Base-by-base conservation (phyloP, 2,329 filamentous ascomycete species). In the Ascosphaera aggregata region DNA sequence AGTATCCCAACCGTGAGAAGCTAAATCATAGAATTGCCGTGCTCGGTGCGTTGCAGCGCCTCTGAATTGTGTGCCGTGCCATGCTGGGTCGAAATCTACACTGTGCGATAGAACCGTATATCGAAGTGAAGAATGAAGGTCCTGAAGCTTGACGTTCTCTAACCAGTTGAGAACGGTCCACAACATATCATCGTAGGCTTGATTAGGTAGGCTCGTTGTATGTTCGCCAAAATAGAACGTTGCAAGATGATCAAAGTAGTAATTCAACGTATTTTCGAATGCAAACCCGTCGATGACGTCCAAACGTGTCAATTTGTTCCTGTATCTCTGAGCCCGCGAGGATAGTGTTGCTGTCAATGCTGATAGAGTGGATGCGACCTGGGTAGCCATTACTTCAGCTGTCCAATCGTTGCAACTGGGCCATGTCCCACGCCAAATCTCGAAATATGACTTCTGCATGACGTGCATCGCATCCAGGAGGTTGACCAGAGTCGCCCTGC, bases 151-250 rank as follows among this genome's bases (percentile, higher is more conserved):
- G 44, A 84, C 69, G 37, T 71, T 71, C 52, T 93, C 81, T 39
- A 94, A 61, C 85, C 86, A 94, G 44, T 78, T 81, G 30, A 95
- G 65, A 2, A 91, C 82, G 1, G 94, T 82, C 86, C 86, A 95
- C 2, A 93, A 68, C 61, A 93, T 92, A 54, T 95, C 86, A 51
- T 94, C 86, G 53, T 76, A 92, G 0, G 86, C 86, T 62, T 89
- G 64, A 41, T 73, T 71, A 35, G 80, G 68, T 38, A 94, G 67
- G 19, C 68, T 65, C 45, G 84, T 73, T 3, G 74, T 69, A 54
- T 93, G 73, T 53, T 95, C 81, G 16, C 80, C 82, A 52, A 86
- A 92, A 53, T 91, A 94, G 47, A 77, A 92, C 7, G 73, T 69
- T 3, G 75, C 62, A 1, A 76, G 61, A 42, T 94, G 80, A 0